Percentiles rank a stretch among this genome's conserved stretches.
phyloP scores from a whole-genome alignment of 306 rosid species.

The Fagus crenata region DNA sequence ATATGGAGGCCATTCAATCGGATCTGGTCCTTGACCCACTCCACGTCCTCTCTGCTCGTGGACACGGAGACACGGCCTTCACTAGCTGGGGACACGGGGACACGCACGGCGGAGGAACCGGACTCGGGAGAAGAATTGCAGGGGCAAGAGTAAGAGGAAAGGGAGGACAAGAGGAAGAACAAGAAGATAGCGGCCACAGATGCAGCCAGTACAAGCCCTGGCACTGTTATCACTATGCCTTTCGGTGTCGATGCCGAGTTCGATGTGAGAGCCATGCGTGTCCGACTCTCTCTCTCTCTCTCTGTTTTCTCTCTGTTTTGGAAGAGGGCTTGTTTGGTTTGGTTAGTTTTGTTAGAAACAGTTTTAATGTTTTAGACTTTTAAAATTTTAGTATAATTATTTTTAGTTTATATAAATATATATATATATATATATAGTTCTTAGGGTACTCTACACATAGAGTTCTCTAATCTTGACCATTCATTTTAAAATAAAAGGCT shows the following conservation, averaged over 20 bases:
- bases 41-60: constrained; percentile 67
- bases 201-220: constrained; percentile 62
- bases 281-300: constrained; percentile 10
- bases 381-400: no score
- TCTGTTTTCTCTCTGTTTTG: background rate
- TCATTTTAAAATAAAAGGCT: no score
- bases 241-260: constrained; percentile 51
- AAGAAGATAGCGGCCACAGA: constrained; percentile 56
- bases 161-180: constrained; percentile 67
- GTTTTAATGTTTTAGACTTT: no score
- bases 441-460: no score
- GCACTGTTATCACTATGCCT: constrained; percentile 68
- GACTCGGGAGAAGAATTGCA: constrained; percentile 10
- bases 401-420: no score
- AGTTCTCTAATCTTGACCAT: no score
- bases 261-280: constrained; percentile 51
- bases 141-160: constrained; percentile 78
- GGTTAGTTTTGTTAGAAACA: no score
- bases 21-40: constrained; percentile 86
- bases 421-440: no score
- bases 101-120: constrained; percentile 6
- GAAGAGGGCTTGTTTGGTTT: no score
- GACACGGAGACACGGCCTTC: background rate
- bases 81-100: background rate
- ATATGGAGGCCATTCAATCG: constrained; percentile 71